Evolutionary conservation across 139 green algal species (phyloP).

Genomic region (Coelastrella sp.): DNA sequence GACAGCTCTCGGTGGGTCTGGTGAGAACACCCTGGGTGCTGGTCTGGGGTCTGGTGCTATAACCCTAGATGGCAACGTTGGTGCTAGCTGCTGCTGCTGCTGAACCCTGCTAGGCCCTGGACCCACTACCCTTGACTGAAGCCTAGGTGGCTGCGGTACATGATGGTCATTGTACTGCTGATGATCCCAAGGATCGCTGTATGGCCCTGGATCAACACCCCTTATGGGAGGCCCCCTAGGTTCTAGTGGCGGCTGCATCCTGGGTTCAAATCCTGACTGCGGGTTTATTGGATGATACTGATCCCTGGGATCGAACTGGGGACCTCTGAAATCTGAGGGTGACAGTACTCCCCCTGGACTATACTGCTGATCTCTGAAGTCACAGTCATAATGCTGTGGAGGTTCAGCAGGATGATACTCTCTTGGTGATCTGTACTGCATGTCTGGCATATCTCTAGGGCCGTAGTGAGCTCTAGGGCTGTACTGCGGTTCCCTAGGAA

Average conservation of each 20-base stretch:
- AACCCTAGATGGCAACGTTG: background rate
- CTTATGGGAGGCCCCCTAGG: background rate
- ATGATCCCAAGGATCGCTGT: background rate
- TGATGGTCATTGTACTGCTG: background rate
- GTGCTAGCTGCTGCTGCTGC: background rate
- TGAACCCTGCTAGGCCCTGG: background rate
- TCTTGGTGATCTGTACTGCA: background rate
- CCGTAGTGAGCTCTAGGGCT: background rate
- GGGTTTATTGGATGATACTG: too few species aligned
- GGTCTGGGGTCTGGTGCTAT: background rate
- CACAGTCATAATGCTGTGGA: background rate
- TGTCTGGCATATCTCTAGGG: background rate
- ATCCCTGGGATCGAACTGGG: background rate
- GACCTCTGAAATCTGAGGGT: background rate
- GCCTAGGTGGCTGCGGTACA: background rate
- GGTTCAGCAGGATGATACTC: too few species aligned
- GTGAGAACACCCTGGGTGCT: background rate
- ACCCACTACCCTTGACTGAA: background rate
- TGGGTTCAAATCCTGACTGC: background rate
- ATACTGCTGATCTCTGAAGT: background rate
- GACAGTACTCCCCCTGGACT: background rate
- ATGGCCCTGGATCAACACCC: background rate
- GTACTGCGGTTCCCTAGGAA: background rate
- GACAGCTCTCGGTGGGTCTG: background rate
- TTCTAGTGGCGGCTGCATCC: background rate